Conservation (phyloP, 192 early-diverging fungal genomes). For the Backusella tuberculispora region DNA sequence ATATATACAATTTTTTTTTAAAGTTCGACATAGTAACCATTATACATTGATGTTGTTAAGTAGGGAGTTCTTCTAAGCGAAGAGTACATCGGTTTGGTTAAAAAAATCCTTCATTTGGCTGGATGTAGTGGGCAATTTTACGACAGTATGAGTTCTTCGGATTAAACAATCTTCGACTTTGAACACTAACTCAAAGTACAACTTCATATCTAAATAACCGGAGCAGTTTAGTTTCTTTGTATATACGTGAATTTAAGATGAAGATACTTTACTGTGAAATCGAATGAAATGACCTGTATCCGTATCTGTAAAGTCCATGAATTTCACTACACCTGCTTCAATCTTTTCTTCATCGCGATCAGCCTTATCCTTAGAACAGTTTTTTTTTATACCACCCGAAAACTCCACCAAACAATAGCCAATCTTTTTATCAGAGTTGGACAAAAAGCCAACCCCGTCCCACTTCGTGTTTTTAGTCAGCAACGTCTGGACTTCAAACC, state of each 20-base stretch:
- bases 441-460: neutral
- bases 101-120: neutral
- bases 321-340: neutral
- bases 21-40: neutral
- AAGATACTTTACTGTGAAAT: conserved; percentile 13
- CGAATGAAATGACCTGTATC: neutral
- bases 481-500: neutral
- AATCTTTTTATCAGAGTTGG: neutral
- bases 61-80: neutral
- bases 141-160: neutral
- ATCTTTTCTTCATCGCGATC: neutral
- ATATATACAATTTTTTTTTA: no score
- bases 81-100: neutral
- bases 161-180: neutral
- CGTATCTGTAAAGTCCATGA: neutral
- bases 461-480: neutral
- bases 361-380: neutral
- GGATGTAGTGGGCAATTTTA: neutral
- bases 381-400: neutral
- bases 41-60: neutral
- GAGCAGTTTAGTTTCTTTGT: conserved; percentile 17
- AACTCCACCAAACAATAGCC: neutral
- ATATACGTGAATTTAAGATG: conserved; percentile 2
- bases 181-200: neutral
- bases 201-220: conserved; percentile 6